These are phyloP conservation scores for Antrodiella citrinella DNA, from an alignment of 768 basidiomycete species.

Conservation along the genomic window DNA sequence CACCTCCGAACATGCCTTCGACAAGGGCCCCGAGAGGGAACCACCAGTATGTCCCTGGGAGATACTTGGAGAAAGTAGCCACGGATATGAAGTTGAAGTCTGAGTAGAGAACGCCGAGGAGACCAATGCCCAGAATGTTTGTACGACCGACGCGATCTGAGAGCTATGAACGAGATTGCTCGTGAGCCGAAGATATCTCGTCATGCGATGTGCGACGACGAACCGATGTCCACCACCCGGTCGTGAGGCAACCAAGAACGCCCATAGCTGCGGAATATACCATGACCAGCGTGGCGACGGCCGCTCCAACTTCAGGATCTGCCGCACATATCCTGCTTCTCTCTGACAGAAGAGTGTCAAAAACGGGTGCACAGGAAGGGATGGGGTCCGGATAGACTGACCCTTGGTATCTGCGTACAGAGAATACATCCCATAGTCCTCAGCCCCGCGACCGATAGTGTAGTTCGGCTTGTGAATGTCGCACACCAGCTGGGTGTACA, in stretches of 20 bases:
- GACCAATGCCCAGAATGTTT: constrained; percentile 49
- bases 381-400: no score
- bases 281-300: constrained; percentile 56
- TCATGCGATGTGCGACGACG: no score
- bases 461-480: constrained; percentile 54
- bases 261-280: constrained; percentile 60
- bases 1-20: constrained; percentile 70
- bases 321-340: constrained; percentile 37
- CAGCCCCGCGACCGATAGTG: constrained; percentile 11
- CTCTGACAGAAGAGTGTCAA: not conserved
- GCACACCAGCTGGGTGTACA: constrained; percentile 71
- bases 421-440: not conserved
- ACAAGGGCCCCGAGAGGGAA: constrained; percentile 55
- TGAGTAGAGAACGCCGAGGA: constrained; percentile 50
- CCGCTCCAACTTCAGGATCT: constrained; percentile 70
- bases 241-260: constrained; percentile 67
- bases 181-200: no score
- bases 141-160: constrained; percentile 76
- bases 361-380: not conserved
- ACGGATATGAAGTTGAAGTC: constrained; percentile 67
- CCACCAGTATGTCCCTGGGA: constrained; percentile 83
- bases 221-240: constrained; percentile 82
- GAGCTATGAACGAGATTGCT: constrained; percentile 34
- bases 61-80: constrained; percentile 40
- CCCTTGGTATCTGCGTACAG: no score